These are phyloP conservation scores for Alternaria sp. DNA, from an alignment of 2,329 filamentous ascomycete genomes.

Conservation along the genomic window DNA sequence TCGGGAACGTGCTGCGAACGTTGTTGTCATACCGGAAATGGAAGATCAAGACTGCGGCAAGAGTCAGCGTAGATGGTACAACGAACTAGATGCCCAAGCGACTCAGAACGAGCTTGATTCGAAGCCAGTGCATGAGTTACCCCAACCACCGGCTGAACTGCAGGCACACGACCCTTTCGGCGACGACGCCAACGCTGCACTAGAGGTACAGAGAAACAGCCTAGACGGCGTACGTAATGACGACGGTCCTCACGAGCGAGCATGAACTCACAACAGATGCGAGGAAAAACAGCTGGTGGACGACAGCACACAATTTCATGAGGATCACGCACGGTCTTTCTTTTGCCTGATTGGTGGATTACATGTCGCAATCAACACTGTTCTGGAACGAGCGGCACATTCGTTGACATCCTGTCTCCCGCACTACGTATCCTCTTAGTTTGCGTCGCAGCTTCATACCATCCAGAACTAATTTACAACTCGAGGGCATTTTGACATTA, in stretches of 20 bases:
- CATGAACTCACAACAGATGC: neutral
- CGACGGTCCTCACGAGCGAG: neutral
- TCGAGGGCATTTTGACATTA: neutral
- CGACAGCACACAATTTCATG: neutral
- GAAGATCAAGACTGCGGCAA: neutral
- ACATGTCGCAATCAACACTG: neutral
- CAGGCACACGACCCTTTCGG: neutral
- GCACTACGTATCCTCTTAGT: neutral
- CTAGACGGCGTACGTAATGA: neutral
- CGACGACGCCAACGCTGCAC: neutral
- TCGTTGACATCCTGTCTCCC: neutral
- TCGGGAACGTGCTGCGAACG: neutral
- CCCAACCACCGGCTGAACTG: slow-evolving; percentile 2
- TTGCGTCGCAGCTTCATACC: neutral
- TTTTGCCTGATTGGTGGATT: neutral
- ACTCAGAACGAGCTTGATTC: slow-evolving; percentile 8
- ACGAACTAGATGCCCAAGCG: neutral
- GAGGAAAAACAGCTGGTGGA: no score
- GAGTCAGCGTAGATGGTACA: slow-evolving; percentile 3
- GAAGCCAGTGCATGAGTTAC: slow-evolving; percentile 8
- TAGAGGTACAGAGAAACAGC: neutral
- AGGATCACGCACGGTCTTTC: neutral
- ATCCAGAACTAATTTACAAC: neutral
- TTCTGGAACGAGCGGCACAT: no score
- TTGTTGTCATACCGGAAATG: neutral